Conservation (phyloP, 345 rosid genomes). For the Raphanus raphanistrum region DNA sequence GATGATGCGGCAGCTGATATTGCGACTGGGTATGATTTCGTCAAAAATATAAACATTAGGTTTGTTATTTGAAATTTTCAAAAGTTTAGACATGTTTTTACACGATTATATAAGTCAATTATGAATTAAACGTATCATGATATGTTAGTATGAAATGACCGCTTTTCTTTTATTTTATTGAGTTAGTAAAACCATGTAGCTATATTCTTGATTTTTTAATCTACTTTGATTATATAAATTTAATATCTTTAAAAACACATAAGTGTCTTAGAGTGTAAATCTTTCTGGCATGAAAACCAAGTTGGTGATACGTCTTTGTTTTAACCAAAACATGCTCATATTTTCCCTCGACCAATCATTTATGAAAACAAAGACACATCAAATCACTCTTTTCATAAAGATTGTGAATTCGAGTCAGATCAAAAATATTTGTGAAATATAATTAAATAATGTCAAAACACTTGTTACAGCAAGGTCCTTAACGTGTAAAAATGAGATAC, state of each 20-base stretch:
- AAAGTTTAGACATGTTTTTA: too few relatives aligned
- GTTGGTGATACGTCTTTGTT: not conserved
- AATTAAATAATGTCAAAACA: not conserved
- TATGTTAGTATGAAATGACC: too few relatives aligned
- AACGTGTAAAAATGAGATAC: not conserved
- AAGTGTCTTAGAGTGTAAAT: too few relatives aligned
- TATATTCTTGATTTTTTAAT: too few relatives aligned
- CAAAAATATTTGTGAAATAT: not conserved
- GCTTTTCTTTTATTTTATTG: too few relatives aligned
- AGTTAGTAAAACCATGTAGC: too few relatives aligned
- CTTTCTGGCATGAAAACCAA: not conserved
- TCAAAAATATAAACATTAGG: too few relatives aligned
- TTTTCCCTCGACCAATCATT: not conserved
- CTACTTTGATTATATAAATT: not conserved
- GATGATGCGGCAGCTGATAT: too few relatives aligned
- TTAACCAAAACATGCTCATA: not conserved
- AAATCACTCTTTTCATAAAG: conserved; percentile 28
- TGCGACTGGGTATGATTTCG: too few relatives aligned
- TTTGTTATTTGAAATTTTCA: too few relatives aligned
- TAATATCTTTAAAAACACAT: not conserved
- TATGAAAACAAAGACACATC: conserved; percentile 23
- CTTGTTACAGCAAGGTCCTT: not conserved
- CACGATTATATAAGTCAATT: too few relatives aligned
- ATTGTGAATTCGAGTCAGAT: conserved; percentile 4
- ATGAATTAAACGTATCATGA: too few relatives aligned